Conservation (phyloP, 768 basidiomycete genomes). For the Boletus rubescentipes region DNA sequence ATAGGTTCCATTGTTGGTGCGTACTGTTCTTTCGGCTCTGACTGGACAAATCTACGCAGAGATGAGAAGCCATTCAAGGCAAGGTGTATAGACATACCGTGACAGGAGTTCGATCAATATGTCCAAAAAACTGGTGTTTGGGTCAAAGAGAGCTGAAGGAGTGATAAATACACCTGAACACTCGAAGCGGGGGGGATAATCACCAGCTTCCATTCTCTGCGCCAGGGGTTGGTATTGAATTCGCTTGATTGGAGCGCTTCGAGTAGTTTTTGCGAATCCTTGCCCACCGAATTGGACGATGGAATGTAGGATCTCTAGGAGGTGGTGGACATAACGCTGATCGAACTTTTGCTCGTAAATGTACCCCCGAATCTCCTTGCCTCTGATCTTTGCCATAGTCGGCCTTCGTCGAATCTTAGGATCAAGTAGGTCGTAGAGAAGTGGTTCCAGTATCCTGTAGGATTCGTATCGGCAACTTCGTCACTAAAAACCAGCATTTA, state of each 20-base stretch:
- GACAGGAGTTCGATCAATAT: conserved; percentile 70
- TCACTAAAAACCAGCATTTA: not conserved
- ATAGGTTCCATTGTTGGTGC: conserved; percentile 53
- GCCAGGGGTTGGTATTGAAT: conserved; percentile 64
- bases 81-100: conserved; percentile 58
- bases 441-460: conserved; percentile 82
- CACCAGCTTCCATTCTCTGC: conserved; percentile 61
- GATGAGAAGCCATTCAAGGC: not conserved
- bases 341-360: conserved; percentile 76
- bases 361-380: conserved; percentile 65
- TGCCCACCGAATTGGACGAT: conserved; percentile 88
- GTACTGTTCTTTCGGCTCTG: conserved; percentile 61
- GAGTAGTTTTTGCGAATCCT: conserved; percentile 76
- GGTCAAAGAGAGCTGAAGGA: conserved; percentile 36
- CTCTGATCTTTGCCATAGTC: conserved; percentile 51
- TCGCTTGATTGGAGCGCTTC: conserved; percentile 59
- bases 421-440: conserved; percentile 75
- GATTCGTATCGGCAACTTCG: not conserved
- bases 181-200: conserved; percentile 11
- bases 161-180: conserved; percentile 6
- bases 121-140: conserved; percentile 74
- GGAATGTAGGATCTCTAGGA: conserved; percentile 74
- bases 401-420: conserved; percentile 58
- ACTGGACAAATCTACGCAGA: conserved; percentile 63
- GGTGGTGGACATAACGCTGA: conserved; percentile 66